phyloP scores from a whole-genome alignment of 208 protist species.

The Acanthamoeba culbertsoni region DNA sequence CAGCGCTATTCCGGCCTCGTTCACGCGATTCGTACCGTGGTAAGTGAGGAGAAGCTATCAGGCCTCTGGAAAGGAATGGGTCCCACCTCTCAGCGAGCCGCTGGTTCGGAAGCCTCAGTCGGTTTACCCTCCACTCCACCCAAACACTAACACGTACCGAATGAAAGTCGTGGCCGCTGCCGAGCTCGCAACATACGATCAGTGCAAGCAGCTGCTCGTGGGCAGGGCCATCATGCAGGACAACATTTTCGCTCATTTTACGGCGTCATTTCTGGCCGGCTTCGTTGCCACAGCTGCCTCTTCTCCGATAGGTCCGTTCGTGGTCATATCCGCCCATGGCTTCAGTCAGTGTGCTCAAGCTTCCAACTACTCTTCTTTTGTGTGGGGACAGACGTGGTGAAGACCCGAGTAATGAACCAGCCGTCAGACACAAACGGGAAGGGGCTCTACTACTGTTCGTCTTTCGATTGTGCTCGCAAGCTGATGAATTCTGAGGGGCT shows the following conservation, averaged over 20 bases:
- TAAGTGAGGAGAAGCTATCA: constrained; percentile 36
- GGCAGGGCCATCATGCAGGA: constrained; percentile 45
- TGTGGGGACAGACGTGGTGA: constrained; percentile 52
- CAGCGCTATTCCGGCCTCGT: constrained; percentile 40
- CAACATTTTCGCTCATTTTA: constrained; percentile 43
- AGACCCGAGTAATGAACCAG: constrained; percentile 75
- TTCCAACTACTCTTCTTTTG: neutral
- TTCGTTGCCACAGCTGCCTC: constrained; percentile 61
- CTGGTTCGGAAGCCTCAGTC: neutral
- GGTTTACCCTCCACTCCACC: neutral
- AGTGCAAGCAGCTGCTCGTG: constrained; percentile 68
- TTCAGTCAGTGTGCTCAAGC: neutral
- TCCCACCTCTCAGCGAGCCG: constrained; percentile 66
- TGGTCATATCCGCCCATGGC: neutral
- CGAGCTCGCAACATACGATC: constrained; percentile 68
- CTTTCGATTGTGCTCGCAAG: constrained; percentile 65
- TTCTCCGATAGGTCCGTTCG: neutral
- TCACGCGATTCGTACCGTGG: constrained; percentile 57
- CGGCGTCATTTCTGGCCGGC: constrained; percentile 59
- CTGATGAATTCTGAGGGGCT: constrained; percentile 58
- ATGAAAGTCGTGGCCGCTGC: constrained; percentile 57
- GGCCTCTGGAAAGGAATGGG: constrained; percentile 64
- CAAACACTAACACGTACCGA: neutral
- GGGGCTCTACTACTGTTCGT: constrained; percentile 57
- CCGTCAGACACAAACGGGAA: neutral